Conservation (phyloP, 2,329 filamentous ascomycete species). For the Teratosphaeria gauchensis region DNA sequence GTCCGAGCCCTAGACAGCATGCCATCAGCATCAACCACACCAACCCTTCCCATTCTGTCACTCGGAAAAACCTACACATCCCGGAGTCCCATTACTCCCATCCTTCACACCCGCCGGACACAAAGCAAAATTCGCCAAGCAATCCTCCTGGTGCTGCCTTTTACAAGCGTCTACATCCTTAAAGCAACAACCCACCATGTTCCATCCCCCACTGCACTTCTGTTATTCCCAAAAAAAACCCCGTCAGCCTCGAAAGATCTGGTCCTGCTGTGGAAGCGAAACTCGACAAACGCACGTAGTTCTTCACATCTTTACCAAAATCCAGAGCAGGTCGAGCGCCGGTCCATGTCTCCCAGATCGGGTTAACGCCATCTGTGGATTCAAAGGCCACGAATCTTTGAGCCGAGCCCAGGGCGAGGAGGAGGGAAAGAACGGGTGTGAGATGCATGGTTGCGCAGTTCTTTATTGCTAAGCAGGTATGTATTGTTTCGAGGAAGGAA, state of each 20-base stretch:
- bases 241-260: not conserved
- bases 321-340: not conserved
- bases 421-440: not conserved
- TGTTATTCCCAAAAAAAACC: not conserved
- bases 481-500: too few relatives aligned
- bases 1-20: slow-evolving; percentile 8
- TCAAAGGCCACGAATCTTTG: not conserved
- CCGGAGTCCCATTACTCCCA: not conserved
- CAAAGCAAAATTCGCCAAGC: not conserved
- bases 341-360: not conserved
- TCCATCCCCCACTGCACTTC: not conserved
- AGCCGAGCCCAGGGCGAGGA: not conserved
- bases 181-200: not conserved
- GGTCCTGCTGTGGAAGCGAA: not conserved
- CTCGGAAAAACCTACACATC: not conserved
- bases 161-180: not conserved
- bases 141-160: not conserved
- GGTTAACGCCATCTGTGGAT: not conserved
- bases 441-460: not conserved
- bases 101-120: not conserved
- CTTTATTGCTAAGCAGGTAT: not conserved
- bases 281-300: not conserved
- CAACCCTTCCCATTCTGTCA: too few relatives aligned
- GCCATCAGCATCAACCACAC: too few relatives aligned
- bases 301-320: not conserved